Percentiles rank a stretch among this genome's conserved stretches.
These are phyloP conservation scores for Lactifluus hygrophoroides DNA, from an alignment of 768 basidiomycete species.

Conservation along the genomic window DNA sequence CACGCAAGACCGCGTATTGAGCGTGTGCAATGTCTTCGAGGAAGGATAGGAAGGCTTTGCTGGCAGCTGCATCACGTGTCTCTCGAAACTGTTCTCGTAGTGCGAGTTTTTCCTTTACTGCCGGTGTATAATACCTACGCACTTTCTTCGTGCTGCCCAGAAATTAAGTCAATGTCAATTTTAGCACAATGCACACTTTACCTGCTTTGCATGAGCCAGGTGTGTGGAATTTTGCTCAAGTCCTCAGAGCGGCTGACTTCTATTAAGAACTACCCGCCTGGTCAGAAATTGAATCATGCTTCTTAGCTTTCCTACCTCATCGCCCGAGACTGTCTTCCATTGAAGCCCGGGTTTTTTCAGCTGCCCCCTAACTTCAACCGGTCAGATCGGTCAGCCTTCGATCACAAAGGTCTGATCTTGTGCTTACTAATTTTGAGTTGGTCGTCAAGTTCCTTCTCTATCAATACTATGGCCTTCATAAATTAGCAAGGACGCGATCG, in stretches of 20 bases:
- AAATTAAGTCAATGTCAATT: neutral
- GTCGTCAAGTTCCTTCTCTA: constrained; percentile 63
- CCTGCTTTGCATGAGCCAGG: constrained; percentile 66
- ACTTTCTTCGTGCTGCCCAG: constrained; percentile 56
- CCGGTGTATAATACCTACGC: constrained; percentile 71
- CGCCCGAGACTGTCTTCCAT: constrained; percentile 56
- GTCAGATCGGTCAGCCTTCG: neutral
- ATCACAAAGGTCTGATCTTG: neutral
- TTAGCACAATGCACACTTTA: constrained; percentile 21
- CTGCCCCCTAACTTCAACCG: constrained; percentile 51
- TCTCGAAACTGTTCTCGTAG: constrained; percentile 73
- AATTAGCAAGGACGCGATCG: neutral
- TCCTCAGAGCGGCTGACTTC: constrained; percentile 61
- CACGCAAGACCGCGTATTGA: constrained; percentile 63
- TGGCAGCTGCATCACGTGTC: constrained; percentile 55
- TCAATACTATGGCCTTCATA: constrained; percentile 50
- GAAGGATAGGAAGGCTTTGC: constrained; percentile 58
- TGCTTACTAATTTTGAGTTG: constrained; percentile 59
- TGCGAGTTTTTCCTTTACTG: constrained; percentile 48
- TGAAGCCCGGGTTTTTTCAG: constrained; percentile 66
- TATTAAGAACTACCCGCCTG: constrained; percentile 53
- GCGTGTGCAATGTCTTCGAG: constrained; percentile 58
- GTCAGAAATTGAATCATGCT: neutral
- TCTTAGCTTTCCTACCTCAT: constrained; percentile 46
- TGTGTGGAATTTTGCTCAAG: constrained; percentile 33